These are phyloP conservation scores for Zasmidium angulare DNA, from an alignment of 2,329 filamentous ascomycete genomes.

Conservation along the genomic window DNA sequence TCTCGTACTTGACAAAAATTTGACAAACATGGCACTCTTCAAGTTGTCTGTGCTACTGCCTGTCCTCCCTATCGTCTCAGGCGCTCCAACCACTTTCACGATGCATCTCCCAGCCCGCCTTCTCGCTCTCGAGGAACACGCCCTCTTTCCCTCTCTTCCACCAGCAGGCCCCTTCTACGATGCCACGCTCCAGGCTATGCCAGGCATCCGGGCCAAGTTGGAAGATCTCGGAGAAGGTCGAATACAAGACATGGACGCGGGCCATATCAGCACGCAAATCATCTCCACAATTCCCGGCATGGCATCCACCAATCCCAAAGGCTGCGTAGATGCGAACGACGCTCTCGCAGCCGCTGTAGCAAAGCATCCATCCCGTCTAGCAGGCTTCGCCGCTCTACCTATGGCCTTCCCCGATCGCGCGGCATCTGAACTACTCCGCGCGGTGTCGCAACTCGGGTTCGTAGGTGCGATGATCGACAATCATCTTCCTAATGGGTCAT, in stretches of 20 bases:
- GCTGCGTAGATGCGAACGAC: slow-evolving; percentile 26
- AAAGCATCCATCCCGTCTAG: slow-evolving; percentile 21
- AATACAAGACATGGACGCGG: slow-evolving; percentile 26
- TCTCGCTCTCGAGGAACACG: slow-evolving; percentile 31
- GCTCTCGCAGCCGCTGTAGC: slow-evolving; percentile 21
- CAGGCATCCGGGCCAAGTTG: slow-evolving; percentile 6
- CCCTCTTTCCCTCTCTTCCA: slow-evolving; percentile 22
- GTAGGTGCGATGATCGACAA: slow-evolving; percentile 32
- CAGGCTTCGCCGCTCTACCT: slow-evolving; percentile 28
- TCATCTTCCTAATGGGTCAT: slow-evolving; percentile 23
- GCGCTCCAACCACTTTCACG: background rate
- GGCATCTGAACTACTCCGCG: slow-evolving; percentile 27
- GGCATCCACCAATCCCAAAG: slow-evolving; percentile 12
- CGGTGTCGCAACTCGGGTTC: slow-evolving; percentile 24
- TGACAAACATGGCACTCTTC: background rate
- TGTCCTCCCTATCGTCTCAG: background rate
- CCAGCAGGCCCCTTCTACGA: slow-evolving; percentile 16
- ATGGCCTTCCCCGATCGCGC: slow-evolving; percentile 27
- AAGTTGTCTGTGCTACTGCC: background rate
- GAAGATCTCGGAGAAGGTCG: slow-evolving; percentile 17
- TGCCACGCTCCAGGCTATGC: slow-evolving; percentile 13
- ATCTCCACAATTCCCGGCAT: slow-evolving; percentile 23
- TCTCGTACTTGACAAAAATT: too few species aligned
- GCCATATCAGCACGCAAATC: slow-evolving; percentile 25
- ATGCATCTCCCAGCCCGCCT: background rate